Conservation (phyloP, 2,329 filamentous ascomycete genomes). For the Cercospora sojina region DNA sequence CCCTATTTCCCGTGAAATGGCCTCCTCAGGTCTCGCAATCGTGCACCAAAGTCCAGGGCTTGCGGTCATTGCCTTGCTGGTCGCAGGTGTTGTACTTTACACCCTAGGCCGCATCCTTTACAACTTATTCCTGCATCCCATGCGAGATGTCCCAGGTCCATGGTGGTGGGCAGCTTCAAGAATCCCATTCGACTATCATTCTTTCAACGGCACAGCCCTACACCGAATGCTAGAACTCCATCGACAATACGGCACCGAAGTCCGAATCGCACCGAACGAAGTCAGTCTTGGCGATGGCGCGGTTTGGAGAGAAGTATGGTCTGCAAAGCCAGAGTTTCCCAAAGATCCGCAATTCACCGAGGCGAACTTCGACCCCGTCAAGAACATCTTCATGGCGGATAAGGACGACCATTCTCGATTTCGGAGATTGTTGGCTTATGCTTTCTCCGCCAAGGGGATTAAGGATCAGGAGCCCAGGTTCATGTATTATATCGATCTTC, state of each 20-base stretch:
- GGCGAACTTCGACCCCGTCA: background rate
- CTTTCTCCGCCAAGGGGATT: background rate
- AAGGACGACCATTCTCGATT: background rate
- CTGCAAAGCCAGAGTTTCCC: background rate
- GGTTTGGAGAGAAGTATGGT: background rate
- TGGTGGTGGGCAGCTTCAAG: background rate
- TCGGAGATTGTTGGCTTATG: background rate
- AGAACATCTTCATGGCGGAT: background rate
- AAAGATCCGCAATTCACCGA: background rate
- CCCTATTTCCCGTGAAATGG: background rate
- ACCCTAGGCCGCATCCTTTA: background rate
- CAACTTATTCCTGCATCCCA: background rate
- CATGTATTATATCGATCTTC: background rate
- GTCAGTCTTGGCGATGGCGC: background rate
- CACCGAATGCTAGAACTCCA: background rate
- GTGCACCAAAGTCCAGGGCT: background rate
- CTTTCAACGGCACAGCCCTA: background rate
- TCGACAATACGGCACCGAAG: background rate
- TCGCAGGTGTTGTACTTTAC: background rate
- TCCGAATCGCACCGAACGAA: background rate
- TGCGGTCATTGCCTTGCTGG: background rate
- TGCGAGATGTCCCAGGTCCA: background rate
- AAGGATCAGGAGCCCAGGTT: background rate
- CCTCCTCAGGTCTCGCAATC: background rate
- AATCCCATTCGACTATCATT: background rate